Percentiles rank a stretch among this genome's conserved stretches.
phyloP scores from a whole-genome alignment of 371 early-diverging fungal genomes.

The Saksenaea vasiformis region DNA sequence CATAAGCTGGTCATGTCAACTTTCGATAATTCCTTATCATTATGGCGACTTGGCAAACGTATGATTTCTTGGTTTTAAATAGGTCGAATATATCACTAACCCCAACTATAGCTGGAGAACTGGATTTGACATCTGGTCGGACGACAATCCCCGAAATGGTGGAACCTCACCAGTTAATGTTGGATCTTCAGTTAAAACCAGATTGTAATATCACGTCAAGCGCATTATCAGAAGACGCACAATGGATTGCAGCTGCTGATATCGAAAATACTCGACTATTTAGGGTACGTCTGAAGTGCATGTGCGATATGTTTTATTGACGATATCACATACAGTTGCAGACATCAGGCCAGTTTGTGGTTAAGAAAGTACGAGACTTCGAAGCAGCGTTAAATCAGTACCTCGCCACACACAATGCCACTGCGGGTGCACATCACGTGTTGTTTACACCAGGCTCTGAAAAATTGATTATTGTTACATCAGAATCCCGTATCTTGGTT shows the following conservation, averaged over 20 bases:
- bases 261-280: constrained; percentile 74
- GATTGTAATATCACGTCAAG: constrained; percentile 69
- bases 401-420: constrained; percentile 28
- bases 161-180: constrained; percentile 62
- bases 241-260: constrained; percentile 85
- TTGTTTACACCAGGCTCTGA: constrained; percentile 72
- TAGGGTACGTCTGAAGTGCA: constrained; percentile 30
- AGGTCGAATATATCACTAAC: background rate
- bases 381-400: constrained; percentile 40
- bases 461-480: constrained; percentile 64
- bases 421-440: constrained; percentile 61
- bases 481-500: constrained; percentile 64
- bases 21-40: constrained; percentile 61
- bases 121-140: constrained; percentile 13
- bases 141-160: constrained; percentile 49
- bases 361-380: constrained; percentile 55
- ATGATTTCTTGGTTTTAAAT: constrained; percentile 1
- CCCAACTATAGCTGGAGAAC: constrained; percentile 13
- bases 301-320: background rate
- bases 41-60: constrained; percentile 81
- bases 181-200: constrained; percentile 65
- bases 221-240: constrained; percentile 82
- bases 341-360: constrained; percentile 46
- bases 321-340: constrained; percentile 14
- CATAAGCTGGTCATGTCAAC: constrained; percentile 63